Percentiles rank a stretch among this genome's conserved stretches.
phyloP scores from a whole-genome alignment of 768 basidiomycete genomes.

The Saitozyma podzolica region DNA sequence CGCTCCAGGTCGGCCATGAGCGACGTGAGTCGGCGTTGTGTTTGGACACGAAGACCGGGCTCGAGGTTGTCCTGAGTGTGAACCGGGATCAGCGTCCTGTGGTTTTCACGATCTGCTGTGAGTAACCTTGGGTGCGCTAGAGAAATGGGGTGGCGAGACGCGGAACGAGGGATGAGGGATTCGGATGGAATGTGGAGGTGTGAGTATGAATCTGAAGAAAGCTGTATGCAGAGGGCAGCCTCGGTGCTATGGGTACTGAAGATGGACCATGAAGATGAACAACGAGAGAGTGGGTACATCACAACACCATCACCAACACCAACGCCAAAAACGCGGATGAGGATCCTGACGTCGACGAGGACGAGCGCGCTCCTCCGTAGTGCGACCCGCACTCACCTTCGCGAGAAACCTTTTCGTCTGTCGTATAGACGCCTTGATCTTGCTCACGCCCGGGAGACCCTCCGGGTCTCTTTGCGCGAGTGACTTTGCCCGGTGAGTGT shows the following conservation, averaged over 20 bases:
- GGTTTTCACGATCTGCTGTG: no score
- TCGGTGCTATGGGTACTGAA: not conserved
- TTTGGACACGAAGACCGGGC: slow-evolving; percentile 78
- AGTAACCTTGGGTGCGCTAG: no score
- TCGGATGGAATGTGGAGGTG: no score
- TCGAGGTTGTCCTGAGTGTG: slow-evolving; percentile 68
- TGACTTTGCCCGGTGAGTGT: slow-evolving; percentile 4
- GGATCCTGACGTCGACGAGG: no score
- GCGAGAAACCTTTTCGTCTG: slow-evolving; percentile 80
- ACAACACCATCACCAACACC: no score
- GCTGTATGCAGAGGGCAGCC: no score
- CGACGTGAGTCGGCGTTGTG: slow-evolving; percentile 73
- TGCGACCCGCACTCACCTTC: slow-evolving; percentile 59
- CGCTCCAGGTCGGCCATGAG: slow-evolving; percentile 60
- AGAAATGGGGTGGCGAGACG: no score
- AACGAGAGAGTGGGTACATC: no score
- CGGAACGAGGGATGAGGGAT: no score
- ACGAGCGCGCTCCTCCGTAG: not conserved
- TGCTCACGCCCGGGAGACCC: slow-evolving; percentile 70
- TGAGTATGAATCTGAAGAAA: no score
- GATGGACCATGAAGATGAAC: not conserved
- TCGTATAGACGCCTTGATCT: slow-evolving; percentile 78
- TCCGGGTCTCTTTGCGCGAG: slow-evolving; percentile 23
- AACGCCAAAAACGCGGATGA: no score
- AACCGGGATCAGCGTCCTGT: slow-evolving; percentile 56